A percentile compares a stretch with the other conserved stretches of the same genome.
phyloP scores from a whole-genome alignment of 1,284 basidiomycete genomes.

The Leccinum subrobustum region DNA sequence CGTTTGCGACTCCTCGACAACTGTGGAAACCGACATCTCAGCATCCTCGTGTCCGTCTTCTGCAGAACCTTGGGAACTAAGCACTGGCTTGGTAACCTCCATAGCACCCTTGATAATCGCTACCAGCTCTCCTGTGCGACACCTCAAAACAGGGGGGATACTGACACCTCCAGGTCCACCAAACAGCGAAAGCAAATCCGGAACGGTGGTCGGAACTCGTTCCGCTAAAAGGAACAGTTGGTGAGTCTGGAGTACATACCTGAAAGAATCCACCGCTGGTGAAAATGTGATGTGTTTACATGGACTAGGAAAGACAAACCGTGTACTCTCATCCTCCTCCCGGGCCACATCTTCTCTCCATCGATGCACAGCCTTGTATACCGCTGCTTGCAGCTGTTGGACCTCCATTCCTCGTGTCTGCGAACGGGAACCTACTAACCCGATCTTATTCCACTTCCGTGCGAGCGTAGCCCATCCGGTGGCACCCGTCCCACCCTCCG shows the following conservation, averaged over 20 bases:
- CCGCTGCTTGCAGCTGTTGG: slow-evolving; percentile 69
- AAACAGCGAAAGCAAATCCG: slow-evolving; percentile 55
- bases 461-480: slow-evolving; percentile 77
- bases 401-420: slow-evolving; percentile 50
- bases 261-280: slow-evolving; percentile 29
- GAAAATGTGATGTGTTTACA: not conserved
- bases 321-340: slow-evolving; percentile 84
- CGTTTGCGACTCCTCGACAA: not conserved
- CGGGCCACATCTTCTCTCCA: slow-evolving; percentile 87
- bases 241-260: slow-evolving; percentile 75
- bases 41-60: not conserved
- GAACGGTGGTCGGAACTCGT: slow-evolving; percentile 59
- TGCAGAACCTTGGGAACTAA: not conserved
- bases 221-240: slow-evolving; percentile 70
- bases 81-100: slow-evolving; percentile 1
- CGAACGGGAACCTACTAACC: slow-evolving; percentile 41
- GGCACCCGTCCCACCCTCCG: slow-evolving; percentile 58
- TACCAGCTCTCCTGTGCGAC: slow-evolving; percentile 60
- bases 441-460: slow-evolving; percentile 75
- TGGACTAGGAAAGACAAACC: slow-evolving; percentile 46
- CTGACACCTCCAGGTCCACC: slow-evolving; percentile 32
- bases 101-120: slow-evolving; percentile 56
- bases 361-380: slow-evolving; percentile 75
- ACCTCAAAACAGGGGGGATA: slow-evolving; percentile 59
- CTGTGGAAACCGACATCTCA: not conserved